These are phyloP conservation scores for Chlorella sorokiniana DNA, from an alignment of 139 green algal species.

Conservation along the genomic window DNA sequence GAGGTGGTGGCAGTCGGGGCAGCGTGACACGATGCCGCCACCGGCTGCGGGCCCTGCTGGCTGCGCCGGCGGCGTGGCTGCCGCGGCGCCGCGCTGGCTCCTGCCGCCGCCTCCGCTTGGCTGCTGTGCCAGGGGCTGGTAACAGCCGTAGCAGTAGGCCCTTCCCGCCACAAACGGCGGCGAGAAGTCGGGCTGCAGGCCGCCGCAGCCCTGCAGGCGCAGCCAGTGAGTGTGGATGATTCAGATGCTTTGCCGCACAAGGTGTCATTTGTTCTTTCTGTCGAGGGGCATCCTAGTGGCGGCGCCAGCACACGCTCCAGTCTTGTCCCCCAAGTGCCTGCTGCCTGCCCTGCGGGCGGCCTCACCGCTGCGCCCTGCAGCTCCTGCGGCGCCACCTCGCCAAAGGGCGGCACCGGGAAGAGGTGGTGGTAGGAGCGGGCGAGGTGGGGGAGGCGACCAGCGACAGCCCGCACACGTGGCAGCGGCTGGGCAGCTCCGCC, in stretches of 20 bases:
- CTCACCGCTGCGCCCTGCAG: constrained; percentile 18
- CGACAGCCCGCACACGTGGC: constrained; percentile 91
- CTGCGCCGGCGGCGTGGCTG: constrained; percentile 8
- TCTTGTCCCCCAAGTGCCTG: background rate
- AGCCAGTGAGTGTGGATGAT: background rate
- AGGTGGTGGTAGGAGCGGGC: constrained; percentile 98
- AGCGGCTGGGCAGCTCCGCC: constrained; percentile 83
- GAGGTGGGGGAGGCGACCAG: constrained; percentile 95
- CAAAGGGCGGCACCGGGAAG: constrained; percentile 88
- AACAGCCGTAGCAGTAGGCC: constrained; percentile 67
- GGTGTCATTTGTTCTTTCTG: too few species aligned
- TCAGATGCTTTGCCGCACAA: too few species aligned
- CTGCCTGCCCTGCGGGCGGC: background rate
- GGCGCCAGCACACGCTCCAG: background rate
- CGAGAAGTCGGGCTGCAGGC: background rate
- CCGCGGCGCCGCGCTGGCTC: background rate
- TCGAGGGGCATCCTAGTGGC: too few species aligned
- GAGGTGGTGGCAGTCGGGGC: constrained; percentile 70
- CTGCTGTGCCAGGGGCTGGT: constrained; percentile 28
- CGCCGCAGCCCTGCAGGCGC: constrained; percentile 23
- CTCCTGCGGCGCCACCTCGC: constrained; percentile 55
- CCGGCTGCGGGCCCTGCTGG: background rate
- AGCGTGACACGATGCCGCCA: constrained; percentile 62
- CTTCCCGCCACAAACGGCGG: background rate
- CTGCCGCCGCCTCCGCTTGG: background rate